Percentiles rank a stretch among this genome's conserved stretches.
These are phyloP conservation scores for Austroboletus niveus DNA, from an alignment of 1,284 basidiomycete genomes.

Conservation along the genomic window DNA sequence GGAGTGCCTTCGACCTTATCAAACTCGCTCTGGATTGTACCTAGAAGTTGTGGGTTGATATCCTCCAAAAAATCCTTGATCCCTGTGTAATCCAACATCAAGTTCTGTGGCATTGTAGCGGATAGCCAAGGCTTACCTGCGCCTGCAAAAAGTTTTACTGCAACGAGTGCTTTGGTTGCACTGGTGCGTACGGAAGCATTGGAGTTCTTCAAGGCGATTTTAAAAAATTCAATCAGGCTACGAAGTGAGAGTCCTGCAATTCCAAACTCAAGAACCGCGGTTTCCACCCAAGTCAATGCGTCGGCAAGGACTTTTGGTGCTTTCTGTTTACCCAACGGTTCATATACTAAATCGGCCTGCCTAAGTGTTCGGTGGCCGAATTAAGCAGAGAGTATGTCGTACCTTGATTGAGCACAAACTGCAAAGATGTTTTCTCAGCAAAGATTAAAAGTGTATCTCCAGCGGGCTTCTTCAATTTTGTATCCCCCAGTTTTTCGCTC, in stretches of 20 bases:
- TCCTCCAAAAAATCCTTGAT: slow-evolving; percentile 93
- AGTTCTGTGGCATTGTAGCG: background rate
- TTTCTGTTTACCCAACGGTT: slow-evolving; percentile 90
- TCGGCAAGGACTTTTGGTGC: slow-evolving; percentile 97
- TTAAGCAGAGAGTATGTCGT: slow-evolving; percentile 22
- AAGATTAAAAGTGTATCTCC: slow-evolving; percentile 83
- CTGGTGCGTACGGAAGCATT: slow-evolving; percentile 93
- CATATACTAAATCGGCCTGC: slow-evolving; percentile 64
- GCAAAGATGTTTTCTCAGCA: slow-evolving; percentile 91
- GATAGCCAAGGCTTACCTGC: slow-evolving; percentile 55
- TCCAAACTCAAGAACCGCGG: slow-evolving; percentile 90
- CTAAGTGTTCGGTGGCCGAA: slow-evolving; percentile 12
- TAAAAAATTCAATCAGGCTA: slow-evolving; percentile 88
- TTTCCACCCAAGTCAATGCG: slow-evolving; percentile 87
- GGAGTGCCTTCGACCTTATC: slow-evolving; percentile 86
- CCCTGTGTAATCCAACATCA: slow-evolving; percentile 43
- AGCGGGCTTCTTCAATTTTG: slow-evolving; percentile 97
- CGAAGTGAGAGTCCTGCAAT: slow-evolving; percentile 84
- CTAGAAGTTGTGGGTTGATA: slow-evolving; percentile 90
- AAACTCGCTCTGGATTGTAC: slow-evolving; percentile 90
- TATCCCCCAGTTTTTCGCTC: slow-evolving; percentile 93
- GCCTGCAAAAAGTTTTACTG: slow-evolving; percentile 90
- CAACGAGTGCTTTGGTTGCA: slow-evolving; percentile 94
- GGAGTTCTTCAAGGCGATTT: slow-evolving; percentile 85
- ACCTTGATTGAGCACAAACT: slow-evolving; percentile 94